phyloP scores from a whole-genome alignment of 352 stramenopile genomes.

The Globisporangium ultimum region DNA sequence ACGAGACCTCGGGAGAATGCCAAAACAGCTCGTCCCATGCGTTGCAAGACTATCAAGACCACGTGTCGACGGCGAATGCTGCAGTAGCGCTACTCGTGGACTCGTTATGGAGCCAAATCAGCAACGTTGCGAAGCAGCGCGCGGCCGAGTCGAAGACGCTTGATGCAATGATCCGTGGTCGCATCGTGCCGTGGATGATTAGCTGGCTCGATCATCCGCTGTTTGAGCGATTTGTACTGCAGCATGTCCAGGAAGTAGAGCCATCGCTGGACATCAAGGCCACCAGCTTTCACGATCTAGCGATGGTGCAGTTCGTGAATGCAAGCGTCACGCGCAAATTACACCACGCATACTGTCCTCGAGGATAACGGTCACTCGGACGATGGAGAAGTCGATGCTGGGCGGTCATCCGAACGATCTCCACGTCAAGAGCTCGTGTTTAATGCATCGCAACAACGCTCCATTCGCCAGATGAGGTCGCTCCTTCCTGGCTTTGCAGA shows the following conservation, averaged over 20 bases:
- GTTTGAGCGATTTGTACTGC: slow-evolving; percentile 32
- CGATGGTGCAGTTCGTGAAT: slow-evolving; percentile 46
- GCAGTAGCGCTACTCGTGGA: not conserved
- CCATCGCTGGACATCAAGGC: not conserved
- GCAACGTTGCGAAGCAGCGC: not conserved
- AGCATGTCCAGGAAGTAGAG: slow-evolving; percentile 18
- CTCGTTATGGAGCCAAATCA: not conserved
- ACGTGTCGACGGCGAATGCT: slow-evolving; percentile 1
- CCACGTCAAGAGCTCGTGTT: slow-evolving; percentile 25
- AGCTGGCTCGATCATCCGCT: slow-evolving; percentile 34
- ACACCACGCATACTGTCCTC: slow-evolving; percentile 16
- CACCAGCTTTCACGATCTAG: slow-evolving; percentile 23
- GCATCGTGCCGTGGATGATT: slow-evolving; percentile 39
- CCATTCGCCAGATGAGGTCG: slow-evolving; percentile 11
- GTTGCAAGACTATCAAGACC: not conserved
- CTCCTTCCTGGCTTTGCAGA: slow-evolving; percentile 37
- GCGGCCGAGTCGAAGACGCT: not conserved
- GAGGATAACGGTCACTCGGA: slow-evolving; percentile 2
- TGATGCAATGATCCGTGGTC: slow-evolving; percentile 21
- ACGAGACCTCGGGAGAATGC: slow-evolving; percentile 25
- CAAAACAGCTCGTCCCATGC: not conserved
- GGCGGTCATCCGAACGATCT: slow-evolving; percentile 39
- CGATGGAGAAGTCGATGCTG: slow-evolving; percentile 20
- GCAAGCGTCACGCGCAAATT: slow-evolving; percentile 30
- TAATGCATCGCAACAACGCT: not conserved